Evolutionary conservation across 1,284 basidiomycete genomes (phyloP).

Genomic region (Peniophora sp.): DNA sequence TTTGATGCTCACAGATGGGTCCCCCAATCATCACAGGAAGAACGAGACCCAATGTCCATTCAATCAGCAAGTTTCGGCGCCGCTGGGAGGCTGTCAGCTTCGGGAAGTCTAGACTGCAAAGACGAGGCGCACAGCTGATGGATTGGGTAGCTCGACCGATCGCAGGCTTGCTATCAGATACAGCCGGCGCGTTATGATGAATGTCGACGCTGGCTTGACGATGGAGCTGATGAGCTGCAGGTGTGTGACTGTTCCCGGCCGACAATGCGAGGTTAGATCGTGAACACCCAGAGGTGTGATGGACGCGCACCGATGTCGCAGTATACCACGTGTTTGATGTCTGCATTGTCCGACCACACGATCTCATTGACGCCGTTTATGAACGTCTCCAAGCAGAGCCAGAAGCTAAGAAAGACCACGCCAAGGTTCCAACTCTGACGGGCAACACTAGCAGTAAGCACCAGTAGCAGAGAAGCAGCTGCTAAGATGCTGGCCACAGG

Average conservation of each 20-base stretch:
- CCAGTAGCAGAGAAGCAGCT: background rate
- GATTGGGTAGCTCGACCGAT: background rate
- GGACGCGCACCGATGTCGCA: background rate
- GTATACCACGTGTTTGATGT: background rate
- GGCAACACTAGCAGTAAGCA: background rate
- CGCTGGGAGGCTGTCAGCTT: background rate
- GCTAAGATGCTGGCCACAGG: background rate
- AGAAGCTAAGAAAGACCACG: background rate
- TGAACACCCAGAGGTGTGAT: background rate
- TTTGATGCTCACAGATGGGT: background rate
- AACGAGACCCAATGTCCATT: background rate
- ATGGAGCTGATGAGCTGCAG: background rate
- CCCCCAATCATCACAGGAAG: background rate
- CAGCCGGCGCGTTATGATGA: background rate
- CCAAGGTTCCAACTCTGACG: background rate
- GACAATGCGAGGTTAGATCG: background rate
- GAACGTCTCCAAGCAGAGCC: background rate
- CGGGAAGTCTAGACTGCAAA: background rate
- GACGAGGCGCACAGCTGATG: background rate
- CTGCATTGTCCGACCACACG: background rate
- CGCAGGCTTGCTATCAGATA: background rate
- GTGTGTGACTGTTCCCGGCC: background rate
- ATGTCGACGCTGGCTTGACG: background rate
- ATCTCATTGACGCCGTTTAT: background rate
- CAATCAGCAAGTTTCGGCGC: background rate